Evolutionary conservation across 192 early-diverging fungal genomes (phyloP), one percentile per base, ranked within the genome.

Genomic region (Coemansia sp.): DNA sequence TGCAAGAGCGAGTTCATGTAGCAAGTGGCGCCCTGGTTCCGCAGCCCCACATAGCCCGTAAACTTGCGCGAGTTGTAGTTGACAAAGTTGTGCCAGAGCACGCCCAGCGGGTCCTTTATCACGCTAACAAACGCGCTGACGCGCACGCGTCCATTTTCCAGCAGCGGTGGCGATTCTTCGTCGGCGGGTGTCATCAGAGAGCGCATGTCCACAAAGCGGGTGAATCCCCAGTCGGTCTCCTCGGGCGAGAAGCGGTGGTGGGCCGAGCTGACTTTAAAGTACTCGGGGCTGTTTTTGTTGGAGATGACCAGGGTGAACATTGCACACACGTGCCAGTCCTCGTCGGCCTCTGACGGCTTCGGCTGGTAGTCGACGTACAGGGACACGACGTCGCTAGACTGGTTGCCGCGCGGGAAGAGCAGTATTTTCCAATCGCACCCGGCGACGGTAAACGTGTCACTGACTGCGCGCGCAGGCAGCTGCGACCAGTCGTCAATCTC

Each of bases 1-100:
- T 99, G 97, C 29, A 99, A 79, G 15, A 97, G 76, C 42, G 94
- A 95, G 78, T 97, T 99, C 93, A 99, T 94, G 67, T 99, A 99
- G 75, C 97, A 94, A 0, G 97, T 99, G 1, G 94, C 93, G 14
- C 94, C 97, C 67, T 97, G 95, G 67, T 99, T 99, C 55, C 88
- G 89, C 46, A 99, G 72, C 1, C 94, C 96, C 20, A 97, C 91
- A 68, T 79, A 93, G 9, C 96, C 94, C 26, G 93, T 94, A 62
- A 84, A 79, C 46, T 81, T 80, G 65, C 89, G 91, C 20, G 94
- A 97, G 61, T 93, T 89, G 75, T 90, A 95, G 87, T 95, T 81
- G 34, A 79, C 63, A 67, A 98, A 93, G 60, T 88, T 92, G 72
- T 95, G 91, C 94, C 95, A 99, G 34, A 97, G 79, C 10, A 92